Conservation (phyloP, 306 rosid genomes). For the Cyamopsis tetragonoloba region DNA sequence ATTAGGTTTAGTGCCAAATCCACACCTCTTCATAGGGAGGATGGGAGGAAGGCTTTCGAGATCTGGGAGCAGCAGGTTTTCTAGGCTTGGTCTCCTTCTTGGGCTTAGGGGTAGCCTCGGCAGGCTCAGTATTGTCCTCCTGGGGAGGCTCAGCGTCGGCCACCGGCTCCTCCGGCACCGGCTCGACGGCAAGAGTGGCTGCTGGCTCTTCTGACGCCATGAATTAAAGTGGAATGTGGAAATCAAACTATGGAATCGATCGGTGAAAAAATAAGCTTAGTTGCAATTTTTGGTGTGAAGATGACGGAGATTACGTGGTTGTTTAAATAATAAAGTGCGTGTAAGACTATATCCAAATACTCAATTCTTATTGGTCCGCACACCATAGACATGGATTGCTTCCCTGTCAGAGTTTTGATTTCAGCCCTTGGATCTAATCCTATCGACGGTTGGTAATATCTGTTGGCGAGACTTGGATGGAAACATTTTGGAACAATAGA, state of each 20-base stretch:
- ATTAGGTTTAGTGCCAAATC: not conserved
- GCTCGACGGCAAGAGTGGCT: not conserved
- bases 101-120: slow-evolving; percentile 31
- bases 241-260: too few relatives aligned
- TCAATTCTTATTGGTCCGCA: slow-evolving; percentile 44
- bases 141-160: slow-evolving; percentile 27
- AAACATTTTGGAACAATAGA: not conserved
- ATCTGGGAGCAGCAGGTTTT: slow-evolving; percentile 40
- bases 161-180: slow-evolving; percentile 26
- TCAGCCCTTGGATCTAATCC: slow-evolving; percentile 44
- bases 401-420: slow-evolving; percentile 37
- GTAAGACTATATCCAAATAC: slow-evolving; percentile 28
- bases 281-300: slow-evolving; percentile 45
- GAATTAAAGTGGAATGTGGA: too few relatives aligned
- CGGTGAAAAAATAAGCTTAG: too few relatives aligned
- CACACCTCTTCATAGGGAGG: slow-evolving; percentile 84
- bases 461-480: slow-evolving; percentile 18
- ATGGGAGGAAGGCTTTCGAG: slow-evolving; percentile 49
- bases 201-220: slow-evolving; percentile 72
- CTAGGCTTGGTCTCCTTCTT: slow-evolving; percentile 43
- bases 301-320: slow-evolving; percentile 34
- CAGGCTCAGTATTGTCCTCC: slow-evolving; percentile 18
- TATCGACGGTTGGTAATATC: slow-evolving; percentile 43
- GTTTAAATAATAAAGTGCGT: slow-evolving; percentile 56
- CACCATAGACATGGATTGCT: slow-evolving; percentile 50